A percentile compares a stretch with the other conserved stretches of the same genome.
These are phyloP conservation scores for Chlorencoelia australis DNA, from an alignment of 2,329 filamentous ascomycete genomes.

Conservation along the genomic window DNA sequence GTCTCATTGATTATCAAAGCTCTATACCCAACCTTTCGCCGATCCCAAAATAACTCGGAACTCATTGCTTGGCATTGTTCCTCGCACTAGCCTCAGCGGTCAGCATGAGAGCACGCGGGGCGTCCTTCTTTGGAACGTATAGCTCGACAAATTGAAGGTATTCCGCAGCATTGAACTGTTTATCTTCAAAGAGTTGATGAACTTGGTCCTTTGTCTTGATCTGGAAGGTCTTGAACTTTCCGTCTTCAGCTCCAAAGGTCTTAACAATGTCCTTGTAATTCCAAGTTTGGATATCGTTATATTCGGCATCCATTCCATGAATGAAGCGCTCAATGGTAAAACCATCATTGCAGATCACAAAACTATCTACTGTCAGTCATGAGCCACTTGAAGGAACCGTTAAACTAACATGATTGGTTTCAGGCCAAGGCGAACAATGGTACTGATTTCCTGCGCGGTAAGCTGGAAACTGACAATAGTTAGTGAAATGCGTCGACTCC, in stretches of 20 bases:
- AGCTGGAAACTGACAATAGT: constrained; percentile 79
- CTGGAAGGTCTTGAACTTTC: constrained; percentile 50
- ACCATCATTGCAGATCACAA: constrained; percentile 79
- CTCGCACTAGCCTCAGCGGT: constrained; percentile 62
- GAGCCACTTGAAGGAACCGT: too few relatives aligned
- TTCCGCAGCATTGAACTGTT: constrained; percentile 48
- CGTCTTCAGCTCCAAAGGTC: constrained; percentile 53
- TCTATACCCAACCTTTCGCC: too few relatives aligned
- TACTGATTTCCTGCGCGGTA: constrained; percentile 74
- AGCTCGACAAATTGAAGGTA: constrained; percentile 67
- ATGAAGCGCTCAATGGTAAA: constrained; percentile 87
- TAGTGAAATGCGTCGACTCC: too few relatives aligned
- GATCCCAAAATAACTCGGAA: too few relatives aligned
- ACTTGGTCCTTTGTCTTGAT: constrained; percentile 62
- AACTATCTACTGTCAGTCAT: constrained; percentile 33
- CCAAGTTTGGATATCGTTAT: constrained; percentile 77
- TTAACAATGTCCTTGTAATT: constrained; percentile 57
- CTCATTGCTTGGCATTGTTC: constrained; percentile 44
- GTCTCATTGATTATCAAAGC: too few relatives aligned
- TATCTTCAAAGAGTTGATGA: constrained; percentile 51
- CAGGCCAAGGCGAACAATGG: constrained; percentile 67
- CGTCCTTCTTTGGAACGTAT: constrained; percentile 71
- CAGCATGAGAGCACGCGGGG: constrained; percentile 57
- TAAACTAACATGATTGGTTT: constrained; percentile 62
- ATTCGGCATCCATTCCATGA: constrained; percentile 67